Percentiles rank a stretch among this genome's conserved stretches.
Conservation (phyloP, 805 yeast genomes). For the Saturnispora serradocipensis region DNA sequence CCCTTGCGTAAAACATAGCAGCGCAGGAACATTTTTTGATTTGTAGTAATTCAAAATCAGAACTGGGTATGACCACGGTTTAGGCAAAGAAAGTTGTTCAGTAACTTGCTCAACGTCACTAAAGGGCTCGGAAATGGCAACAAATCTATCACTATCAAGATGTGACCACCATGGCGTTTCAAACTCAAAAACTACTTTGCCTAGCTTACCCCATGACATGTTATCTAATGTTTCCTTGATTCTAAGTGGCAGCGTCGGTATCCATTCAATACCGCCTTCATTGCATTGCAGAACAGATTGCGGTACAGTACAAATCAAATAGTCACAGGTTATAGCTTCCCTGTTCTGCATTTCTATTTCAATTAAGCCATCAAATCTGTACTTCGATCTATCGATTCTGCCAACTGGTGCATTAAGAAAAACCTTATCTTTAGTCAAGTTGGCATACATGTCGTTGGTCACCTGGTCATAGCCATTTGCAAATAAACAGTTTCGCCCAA, state of each 20-base stretch:
- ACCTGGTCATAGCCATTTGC: slow-evolving; percentile 49
- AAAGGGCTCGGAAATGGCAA: slow-evolving; percentile 18
- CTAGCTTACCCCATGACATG: slow-evolving; percentile 58
- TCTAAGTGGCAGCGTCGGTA: slow-evolving; percentile 42
- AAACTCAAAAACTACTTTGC: slow-evolving; percentile 67
- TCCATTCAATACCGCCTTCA: slow-evolving; percentile 45
- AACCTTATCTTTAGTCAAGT: slow-evolving; percentile 34
- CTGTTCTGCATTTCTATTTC: slow-evolving; percentile 30
- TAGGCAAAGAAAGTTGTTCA: slow-evolving; percentile 20
- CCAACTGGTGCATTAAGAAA: slow-evolving; percentile 34
- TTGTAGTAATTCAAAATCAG: slow-evolving; percentile 51
- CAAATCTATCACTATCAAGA: slow-evolving; percentile 39
- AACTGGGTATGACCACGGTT: slow-evolving; percentile 52
- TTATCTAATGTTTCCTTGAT: slow-evolving; percentile 36
- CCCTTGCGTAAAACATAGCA: slow-evolving; percentile 62
- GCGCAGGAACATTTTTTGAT: slow-evolving; percentile 39
- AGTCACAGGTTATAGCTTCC: slow-evolving; percentile 34
- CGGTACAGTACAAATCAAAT: slow-evolving; percentile 67
- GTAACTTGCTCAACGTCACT: background rate
- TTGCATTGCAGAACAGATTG: slow-evolving; percentile 51
- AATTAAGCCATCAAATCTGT: slow-evolving; percentile 10
- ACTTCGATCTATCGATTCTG: slow-evolving; percentile 26
- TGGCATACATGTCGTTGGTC: slow-evolving; percentile 34
- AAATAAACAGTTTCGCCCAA: slow-evolving; percentile 72
- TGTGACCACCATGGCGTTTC: slow-evolving; percentile 50